Evolutionary conservation across 163 green algal genomes (phyloP), one percentile per base, ranked within the genome.

Genomic region (Trebouxia gelatinosa): DNA sequence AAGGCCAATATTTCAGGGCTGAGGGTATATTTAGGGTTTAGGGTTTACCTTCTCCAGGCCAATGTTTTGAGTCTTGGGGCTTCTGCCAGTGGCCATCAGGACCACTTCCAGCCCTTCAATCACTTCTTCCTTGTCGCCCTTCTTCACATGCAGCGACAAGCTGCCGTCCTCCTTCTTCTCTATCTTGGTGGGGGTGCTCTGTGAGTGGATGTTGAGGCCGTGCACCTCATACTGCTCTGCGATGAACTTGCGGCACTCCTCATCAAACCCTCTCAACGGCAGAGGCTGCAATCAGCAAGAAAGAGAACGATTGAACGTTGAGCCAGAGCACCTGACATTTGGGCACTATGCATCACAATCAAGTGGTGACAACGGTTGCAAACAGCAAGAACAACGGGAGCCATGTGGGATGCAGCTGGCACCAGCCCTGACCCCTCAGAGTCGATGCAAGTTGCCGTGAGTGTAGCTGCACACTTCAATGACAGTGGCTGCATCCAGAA

Each of bases 41-140:
- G n/a, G n/a, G n/a, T n/a, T 93, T 6, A 87, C 76, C 40, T 80
- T 67, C 46, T 97, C 90, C 54, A 98, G 84, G 5, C 93, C 92
- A 31, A 98, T 82, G 70, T 85, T 82, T 4, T 82, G n/a, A 0
- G 88, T 91, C 80, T 97, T 97, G 35, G 94, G 92, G 11, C 72
- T 80, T 28, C 94, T 86, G 6, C 94, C 94, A 74, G 92, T 96
- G 51, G 91, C 91, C 85, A 93, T 90, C 80, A 96, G 85, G 46
- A 93, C 86, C 32, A 77, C 48, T 70, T 86, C 77, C 62, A 84
- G 19, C 2, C 74, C 80, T 51, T 81, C 74, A 13, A 81, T 64
- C 3, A 46, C 40, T 4, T 70, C n/a, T 23, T 83, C 85, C 74
- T 88, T 85, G 50, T 57, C 80, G 16, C 54, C 32, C 35, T 88